Evolutionary conservation across 2,329 filamentous ascomycete genomes (phyloP).

Genomic region (Corniculantispora saksenae): DNA sequence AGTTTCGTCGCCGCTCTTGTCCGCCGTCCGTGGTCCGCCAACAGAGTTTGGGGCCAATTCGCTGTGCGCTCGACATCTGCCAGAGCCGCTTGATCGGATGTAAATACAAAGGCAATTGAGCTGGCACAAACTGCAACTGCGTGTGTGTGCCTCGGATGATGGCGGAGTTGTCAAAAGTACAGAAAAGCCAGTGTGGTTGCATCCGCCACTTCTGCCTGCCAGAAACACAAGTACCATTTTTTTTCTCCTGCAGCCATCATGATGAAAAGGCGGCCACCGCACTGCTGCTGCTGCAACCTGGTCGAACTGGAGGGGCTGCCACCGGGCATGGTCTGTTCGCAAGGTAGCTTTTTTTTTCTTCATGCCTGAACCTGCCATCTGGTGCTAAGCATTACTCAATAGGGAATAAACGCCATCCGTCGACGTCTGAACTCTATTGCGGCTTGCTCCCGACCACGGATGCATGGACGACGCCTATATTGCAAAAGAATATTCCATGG

Average conservation of each 20-base stretch:
- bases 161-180: too few relatives aligned
- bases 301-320: constrained; percentile 14
- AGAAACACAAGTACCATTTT: background rate
- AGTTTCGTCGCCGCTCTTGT: constrained; percentile 11
- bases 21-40: background rate
- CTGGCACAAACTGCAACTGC: background rate
- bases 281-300: background rate
- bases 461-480: background rate
- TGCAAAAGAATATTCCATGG: background rate
- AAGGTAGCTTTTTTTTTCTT: background rate
- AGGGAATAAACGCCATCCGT: background rate
- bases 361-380: background rate
- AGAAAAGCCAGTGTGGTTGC: background rate
- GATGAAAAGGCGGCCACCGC: background rate
- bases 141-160: background rate
- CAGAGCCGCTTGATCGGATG: background rate
- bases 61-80: background rate
- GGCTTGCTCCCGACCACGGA: background rate
- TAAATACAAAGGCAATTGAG: background rate
- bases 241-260: background rate
- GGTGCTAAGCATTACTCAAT: background rate
- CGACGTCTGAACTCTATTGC: constrained; percentile 9
- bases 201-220: background rate
- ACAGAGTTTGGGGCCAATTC: background rate
- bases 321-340: background rate